Percentiles rank a stretch among this genome's conserved stretches.
These are phyloP conservation scores for Nakaseomyces delphensis DNA, from an alignment of 1,139 yeast species.

Conservation along the genomic window DNA sequence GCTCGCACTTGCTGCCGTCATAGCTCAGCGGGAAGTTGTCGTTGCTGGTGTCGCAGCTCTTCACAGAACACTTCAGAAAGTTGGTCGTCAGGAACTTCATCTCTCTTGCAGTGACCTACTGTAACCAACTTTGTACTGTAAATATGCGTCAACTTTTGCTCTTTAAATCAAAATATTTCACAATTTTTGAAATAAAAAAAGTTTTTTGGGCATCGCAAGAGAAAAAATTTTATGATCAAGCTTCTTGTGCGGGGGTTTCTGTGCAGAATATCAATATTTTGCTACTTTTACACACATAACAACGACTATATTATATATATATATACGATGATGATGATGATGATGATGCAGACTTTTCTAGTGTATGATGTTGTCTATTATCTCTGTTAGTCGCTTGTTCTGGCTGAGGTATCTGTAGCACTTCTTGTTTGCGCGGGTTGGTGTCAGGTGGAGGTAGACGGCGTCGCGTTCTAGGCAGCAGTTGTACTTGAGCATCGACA, in stretches of 20 bases:
- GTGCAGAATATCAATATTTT: no score
- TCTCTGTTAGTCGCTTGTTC: not conserved
- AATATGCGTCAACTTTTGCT: not conserved
- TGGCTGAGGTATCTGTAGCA: slow-evolving; percentile 5
- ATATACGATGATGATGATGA: not conserved
- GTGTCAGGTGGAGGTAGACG: not conserved
- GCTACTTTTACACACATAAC: no score
- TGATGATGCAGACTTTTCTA: not conserved
- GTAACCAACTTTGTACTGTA: not conserved
- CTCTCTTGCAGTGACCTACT: slow-evolving; percentile 3
- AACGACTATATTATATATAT: not conserved
- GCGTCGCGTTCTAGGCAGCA: slow-evolving; percentile 3
- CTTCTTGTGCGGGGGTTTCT: slow-evolving; percentile 4
- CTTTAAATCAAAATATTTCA: no score
- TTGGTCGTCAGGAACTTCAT: slow-evolving; percentile 95
- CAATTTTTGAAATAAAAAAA: not conserved
- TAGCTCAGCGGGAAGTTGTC: slow-evolving; percentile 76
- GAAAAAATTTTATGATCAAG: no score
- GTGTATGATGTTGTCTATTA: not conserved
- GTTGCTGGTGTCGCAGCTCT: slow-evolving; percentile 63
- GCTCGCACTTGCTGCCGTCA: slow-evolving; percentile 45
- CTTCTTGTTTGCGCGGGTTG: slow-evolving; percentile 1
- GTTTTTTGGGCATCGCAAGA: not conserved
- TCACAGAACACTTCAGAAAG: slow-evolving; percentile 89
- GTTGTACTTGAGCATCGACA: slow-evolving; percentile 4